Conservation (phyloP, 768 basidiomycete species). For the Strobilomyces echinocephalus region DNA sequence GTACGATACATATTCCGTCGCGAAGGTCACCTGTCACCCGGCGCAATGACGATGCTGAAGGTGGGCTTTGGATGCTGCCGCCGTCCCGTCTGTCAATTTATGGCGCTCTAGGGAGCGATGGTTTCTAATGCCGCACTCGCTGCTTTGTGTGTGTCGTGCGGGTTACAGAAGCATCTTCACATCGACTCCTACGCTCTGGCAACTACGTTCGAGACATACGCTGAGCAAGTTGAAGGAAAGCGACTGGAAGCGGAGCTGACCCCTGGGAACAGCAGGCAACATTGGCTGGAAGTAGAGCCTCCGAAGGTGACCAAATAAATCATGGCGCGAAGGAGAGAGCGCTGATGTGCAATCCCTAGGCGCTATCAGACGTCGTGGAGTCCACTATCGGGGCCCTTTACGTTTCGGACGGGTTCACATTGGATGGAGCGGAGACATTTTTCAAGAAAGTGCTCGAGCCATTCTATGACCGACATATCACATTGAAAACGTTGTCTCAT, state of each 20-base stretch:
- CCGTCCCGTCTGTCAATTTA: background rate
- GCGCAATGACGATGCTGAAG: constrained; percentile 76
- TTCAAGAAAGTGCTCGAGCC: constrained; percentile 68
- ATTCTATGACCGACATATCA: constrained; percentile 75
- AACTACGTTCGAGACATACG: constrained; percentile 51
- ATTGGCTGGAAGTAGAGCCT: constrained; percentile 72
- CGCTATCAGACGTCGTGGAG: constrained; percentile 75
- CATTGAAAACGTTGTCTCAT: constrained; percentile 64
- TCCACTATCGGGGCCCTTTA: constrained; percentile 75
- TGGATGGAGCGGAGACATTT: constrained; percentile 55
- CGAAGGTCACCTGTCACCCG: constrained; percentile 62
- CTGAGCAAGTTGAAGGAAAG: constrained; percentile 40
- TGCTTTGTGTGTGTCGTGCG: constrained; percentile 67
- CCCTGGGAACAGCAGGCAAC: constrained; percentile 58
- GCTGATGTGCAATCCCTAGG: constrained; percentile 37
- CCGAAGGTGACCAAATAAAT: constrained; percentile 55
- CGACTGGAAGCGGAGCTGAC: constrained; percentile 48
- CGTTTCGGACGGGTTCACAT: constrained; percentile 68
- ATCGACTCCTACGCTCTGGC: constrained; percentile 52
- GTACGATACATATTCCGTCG: constrained; percentile 65
- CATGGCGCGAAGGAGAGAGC: background rate
- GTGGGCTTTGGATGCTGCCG: constrained; percentile 29
- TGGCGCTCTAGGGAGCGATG: constrained; percentile 64
- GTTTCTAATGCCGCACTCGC: constrained; percentile 77
- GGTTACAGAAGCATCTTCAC: constrained; percentile 58